phyloP scores from a whole-genome alignment of 2,329 filamentous ascomycete genomes.

The Teratosphaeria viscida region DNA sequence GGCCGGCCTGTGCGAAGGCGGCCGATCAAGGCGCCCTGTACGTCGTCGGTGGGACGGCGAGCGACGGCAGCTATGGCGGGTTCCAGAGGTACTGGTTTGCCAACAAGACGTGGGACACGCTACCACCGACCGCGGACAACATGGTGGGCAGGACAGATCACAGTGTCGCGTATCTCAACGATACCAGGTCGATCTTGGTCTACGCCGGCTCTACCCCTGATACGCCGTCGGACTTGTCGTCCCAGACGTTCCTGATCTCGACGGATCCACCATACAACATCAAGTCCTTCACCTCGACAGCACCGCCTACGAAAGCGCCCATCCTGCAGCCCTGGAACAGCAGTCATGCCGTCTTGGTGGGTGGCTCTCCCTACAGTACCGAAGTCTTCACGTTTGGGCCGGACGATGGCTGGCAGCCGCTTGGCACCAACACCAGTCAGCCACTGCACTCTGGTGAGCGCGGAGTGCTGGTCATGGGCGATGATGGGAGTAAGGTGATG shows the following conservation, averaged over 20 bases:
- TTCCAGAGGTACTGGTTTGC: constrained; percentile 59
- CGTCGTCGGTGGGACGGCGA: constrained; percentile 64
- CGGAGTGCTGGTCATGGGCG: constrained; percentile 56
- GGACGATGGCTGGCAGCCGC: constrained; percentile 53
- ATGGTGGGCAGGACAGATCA: constrained; percentile 65
- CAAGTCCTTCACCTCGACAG: constrained; percentile 46
- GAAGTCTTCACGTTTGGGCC: constrained; percentile 64
- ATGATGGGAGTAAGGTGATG: constrained; percentile 68
- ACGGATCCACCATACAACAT: constrained; percentile 56
- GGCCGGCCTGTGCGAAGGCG: constrained; percentile 67
- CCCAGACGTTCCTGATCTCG: constrained; percentile 65
- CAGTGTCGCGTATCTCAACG: constrained; percentile 62
- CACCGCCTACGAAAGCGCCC: constrained; percentile 56
- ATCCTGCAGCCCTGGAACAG: constrained; percentile 66
- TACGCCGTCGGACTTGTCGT: constrained; percentile 44
- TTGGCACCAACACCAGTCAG: constrained; percentile 52
- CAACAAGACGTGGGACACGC: constrained; percentile 47
- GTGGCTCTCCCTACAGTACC: constrained; percentile 56
- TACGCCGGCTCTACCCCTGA: constrained; percentile 67
- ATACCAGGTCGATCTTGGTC: constrained; percentile 61
- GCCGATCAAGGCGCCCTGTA: constrained; percentile 56
- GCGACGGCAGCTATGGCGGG: constrained; percentile 54
- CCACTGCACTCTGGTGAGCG: constrained; percentile 20
- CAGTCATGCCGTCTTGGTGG: constrained; percentile 61
- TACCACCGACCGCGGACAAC: constrained; percentile 41